Evolutionary conservation across 2,329 filamentous ascomycete genomes (phyloP), one percentile per base, ranked within the genome.

Genomic region (Cercospora nicotianae): DNA sequence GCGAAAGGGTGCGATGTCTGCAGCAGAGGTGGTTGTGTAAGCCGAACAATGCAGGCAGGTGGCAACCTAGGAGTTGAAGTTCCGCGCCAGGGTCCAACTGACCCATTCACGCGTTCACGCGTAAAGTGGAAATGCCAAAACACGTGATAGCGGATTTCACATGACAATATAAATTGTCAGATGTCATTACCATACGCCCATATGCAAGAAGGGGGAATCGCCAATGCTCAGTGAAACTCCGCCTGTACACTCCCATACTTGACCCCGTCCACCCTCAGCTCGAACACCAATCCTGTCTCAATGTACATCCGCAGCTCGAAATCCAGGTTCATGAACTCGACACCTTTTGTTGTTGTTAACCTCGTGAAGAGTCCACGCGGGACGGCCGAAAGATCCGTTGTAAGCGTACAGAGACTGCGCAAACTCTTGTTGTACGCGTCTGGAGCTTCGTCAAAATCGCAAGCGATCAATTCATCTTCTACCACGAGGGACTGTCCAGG

Each of bases 261-360:
- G 16, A 91, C 87, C 0, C 90, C 91, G 75, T 93, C 91, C 12
- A 94, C 91, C 79, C 91, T 91, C 63, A 94, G 80, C 80, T 94
- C 91, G 78, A 94, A 94, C 2, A 90, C 87, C 67, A 94, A 74
- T 1, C 90, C 90, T 73, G 89, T 92, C 75, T 93, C 89, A 53
- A 94, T 91, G 72, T 90, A 89, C 90, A 94, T 93, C 81, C 93
- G 91, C 5, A 94, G 85, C 10, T 90, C 92, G 69, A 94, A 94
- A 76, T 94, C 90, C 31, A 94, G 81, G 71, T 93, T 93, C 73
- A 93, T 90, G 79, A 94, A 94, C 79, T 93, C 91, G 5, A 93
- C 88, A 0, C 91, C 91, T 64, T 90, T 85, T 2, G 91, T 94
- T 12, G 91, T 94, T 16, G 91, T 93, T 70, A 94, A 79, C 13